Evolutionary conservation across 164 flowering plant species (phyloP), one percentile per base, ranked within the genome.

Genomic region (Magnolia kwangsiensis): DNA sequence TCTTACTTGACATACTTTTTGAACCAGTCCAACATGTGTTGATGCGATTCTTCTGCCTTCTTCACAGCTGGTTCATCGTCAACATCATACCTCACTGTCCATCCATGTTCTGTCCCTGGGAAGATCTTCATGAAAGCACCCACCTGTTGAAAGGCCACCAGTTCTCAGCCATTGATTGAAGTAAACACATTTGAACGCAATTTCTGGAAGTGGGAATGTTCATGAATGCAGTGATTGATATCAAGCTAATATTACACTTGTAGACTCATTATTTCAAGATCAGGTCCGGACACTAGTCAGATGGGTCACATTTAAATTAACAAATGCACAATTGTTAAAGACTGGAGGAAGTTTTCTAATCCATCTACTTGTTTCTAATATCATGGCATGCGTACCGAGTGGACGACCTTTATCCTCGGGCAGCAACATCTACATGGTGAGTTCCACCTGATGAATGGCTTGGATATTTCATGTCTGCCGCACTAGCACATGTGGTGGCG

Each of bases 11-110:
- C 78, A 82, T 83, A 74, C 76, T 82, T 84, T 5, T 64, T 51
- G 69, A 86, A 81, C 88, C 88, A 86, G 18, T 72, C 69, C 70
- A 86, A 51, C 84, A 86, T 79, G 73, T 85, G 73, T 58, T 76
- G 50, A 72, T 83, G 86, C 20, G 88, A 81, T 74, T 82, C 88
- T 45, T 85, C 80, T 0, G 86, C 88, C 23, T 20, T 27, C 77
- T 84, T 82, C 66, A 79, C 86, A 2, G 79, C 86, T 10, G 64
- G 78, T 69, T 78, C 83, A 72, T 85, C 82, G 67, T 77, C 85
- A 37, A 59, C 67, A 9, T 75, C 72, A 74, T 85, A 85, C 68
- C 85, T 80, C 70, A 83, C 80, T 6, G 88, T 74, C 88, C 88
- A 85, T 31, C 88, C 88, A 27, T 85, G 88, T 49, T 68, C 72